Evolutionary conservation across 495 filamentous ascomycete species (phyloP).

Genomic region (Daldinia loculata): DNA sequence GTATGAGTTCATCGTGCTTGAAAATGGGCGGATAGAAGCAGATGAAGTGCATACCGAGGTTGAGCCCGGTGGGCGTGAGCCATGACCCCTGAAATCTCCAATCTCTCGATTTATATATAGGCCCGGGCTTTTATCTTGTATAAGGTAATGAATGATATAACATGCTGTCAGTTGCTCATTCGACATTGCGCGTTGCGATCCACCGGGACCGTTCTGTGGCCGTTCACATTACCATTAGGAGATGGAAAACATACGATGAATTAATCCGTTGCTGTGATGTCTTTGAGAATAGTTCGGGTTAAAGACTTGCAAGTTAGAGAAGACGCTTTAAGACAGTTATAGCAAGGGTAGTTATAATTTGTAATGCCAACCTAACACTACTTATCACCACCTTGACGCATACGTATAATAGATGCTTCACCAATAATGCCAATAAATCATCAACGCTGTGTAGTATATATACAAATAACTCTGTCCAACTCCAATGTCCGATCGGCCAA

Average conservation of each 20-base stretch:
- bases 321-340: not conserved
- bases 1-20: not conserved
- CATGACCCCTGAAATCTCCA: not conserved
- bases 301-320: not conserved
- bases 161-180: not conserved
- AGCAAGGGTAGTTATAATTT: not conserved
- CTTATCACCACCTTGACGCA: not conserved
- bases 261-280: not conserved
- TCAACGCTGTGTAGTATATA: not conserved
- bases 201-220: not conserved
- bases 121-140: not conserved
- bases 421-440: not conserved
- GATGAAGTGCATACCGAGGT: not conserved
- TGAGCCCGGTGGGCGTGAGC: conserved; percentile 13
- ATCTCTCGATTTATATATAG: not conserved
- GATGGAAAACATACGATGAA: not conserved
- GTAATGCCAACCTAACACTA: not conserved
- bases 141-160: not conserved
- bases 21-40: not conserved
- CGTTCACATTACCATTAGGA: not conserved
- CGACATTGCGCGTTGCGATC: not conserved
- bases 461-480: not conserved
- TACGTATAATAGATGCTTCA: not conserved
- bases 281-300: not conserved
- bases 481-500: not conserved